Evolutionary conservation across 2,329 filamentous ascomycete genomes (phyloP), one percentile per base, ranked within the genome.

Genomic region (Apiospora malaysiana): DNA sequence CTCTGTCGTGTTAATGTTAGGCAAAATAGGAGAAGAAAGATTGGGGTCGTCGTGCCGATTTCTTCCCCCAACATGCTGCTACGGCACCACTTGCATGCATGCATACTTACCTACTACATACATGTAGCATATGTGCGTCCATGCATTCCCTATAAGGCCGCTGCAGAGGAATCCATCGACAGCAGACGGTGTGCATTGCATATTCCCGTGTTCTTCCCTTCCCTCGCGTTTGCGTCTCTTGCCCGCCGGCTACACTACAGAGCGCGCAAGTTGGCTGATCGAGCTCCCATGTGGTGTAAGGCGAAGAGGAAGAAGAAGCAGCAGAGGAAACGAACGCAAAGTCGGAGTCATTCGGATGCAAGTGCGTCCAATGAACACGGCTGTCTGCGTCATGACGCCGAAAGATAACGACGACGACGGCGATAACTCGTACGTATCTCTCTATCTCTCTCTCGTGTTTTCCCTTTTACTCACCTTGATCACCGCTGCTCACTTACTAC

Each of bases 281-380:
- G 27, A 63, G 3, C 27, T 56, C 5, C 51, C 4, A 63, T 63
- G 56, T 40, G 32, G 56, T 40, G 27, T 40, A 63, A 63, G 56
- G 56, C 8, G 12, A 9, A 45, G 42, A 18, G 16, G 56, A 37
- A 27, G n/a, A 32, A 21, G 40, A 42, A 9, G 12, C 32, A 32
- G 32, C 32, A 32, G 25, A 18, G 16, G 21, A 56, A 18, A 37
- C 51, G 56, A 18, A 37, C 51, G 56, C 56, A 63, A 6, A 23
- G 56, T 32, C 56, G 37, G 56, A 9, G 56, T 63, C 56, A 40
- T 27, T n/a, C 56, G 56, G 56, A 63, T 63, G 56, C 32, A 21
- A 21, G 56, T 63, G 40, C 56, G 12, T 63, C 56, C 56, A 63
- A 63, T 63, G 40, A 12, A 12, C 27, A n/a, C 18, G 56, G 32